These are phyloP conservation scores for Aspergillus awamori DNA, from an alignment of 2,329 filamentous ascomycete species.

Conservation along the genomic window DNA sequence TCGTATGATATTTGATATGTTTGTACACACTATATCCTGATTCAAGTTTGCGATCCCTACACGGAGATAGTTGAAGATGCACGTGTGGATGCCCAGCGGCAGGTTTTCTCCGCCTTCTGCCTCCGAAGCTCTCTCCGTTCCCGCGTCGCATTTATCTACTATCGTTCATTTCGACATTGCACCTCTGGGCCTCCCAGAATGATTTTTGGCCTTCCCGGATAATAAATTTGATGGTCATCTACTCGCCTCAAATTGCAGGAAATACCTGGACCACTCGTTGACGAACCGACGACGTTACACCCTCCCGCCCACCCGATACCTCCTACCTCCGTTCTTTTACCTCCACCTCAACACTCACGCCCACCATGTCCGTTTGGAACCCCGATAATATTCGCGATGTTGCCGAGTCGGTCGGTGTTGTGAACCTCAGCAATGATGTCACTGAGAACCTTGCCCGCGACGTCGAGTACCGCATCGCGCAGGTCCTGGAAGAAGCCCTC, in stretches of 20 bases:
- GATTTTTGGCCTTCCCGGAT: not conserved
- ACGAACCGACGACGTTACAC: conserved; percentile 3
- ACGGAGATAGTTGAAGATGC: not conserved
- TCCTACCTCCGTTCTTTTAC: conserved; percentile 11
- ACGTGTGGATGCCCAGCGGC: not conserved
- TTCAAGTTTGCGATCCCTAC: not conserved
- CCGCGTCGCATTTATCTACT: conserved; percentile 7
- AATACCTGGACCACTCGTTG: not conserved
- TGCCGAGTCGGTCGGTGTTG: conserved; percentile 91
- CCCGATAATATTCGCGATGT: conserved; percentile 94
- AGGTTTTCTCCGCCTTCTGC: conserved; percentile 7
- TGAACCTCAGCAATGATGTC: conserved; percentile 78
- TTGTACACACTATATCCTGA: no score
- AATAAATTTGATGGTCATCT: not conserved
- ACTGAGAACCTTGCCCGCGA: conserved; percentile 87
- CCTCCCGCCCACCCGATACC: conserved; percentile 5
- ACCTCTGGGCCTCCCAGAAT: conserved; percentile 1
- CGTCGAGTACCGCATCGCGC: conserved; percentile 90
- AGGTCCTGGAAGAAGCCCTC: conserved; percentile 89
- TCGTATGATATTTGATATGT: no score
- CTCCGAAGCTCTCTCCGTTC: conserved; percentile 4
- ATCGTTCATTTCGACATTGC: not conserved
- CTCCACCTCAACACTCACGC: not conserved
- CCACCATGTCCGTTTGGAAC: conserved; percentile 77
- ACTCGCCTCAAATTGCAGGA: not conserved